These are phyloP conservation scores for Sanguinoderma infundibulare DNA, from an alignment of 1,284 basidiomycete species.

Conservation along the genomic window DNA sequence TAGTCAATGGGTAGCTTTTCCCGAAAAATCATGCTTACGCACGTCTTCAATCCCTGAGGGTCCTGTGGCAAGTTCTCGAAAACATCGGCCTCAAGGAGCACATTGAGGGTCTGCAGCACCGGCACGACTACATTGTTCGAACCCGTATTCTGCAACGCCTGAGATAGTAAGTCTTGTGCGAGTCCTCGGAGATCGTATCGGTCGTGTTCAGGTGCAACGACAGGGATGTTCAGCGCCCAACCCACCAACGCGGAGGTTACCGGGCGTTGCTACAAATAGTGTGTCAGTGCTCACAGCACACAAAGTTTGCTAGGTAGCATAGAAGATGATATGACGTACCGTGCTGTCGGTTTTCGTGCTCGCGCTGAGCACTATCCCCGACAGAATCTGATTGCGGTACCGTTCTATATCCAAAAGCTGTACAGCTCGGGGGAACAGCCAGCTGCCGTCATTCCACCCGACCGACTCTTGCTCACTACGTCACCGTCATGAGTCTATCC, in stretches of 20 bases:
- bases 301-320: not conserved
- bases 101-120: constrained; percentile 73
- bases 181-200: constrained; percentile 54
- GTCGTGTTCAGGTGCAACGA: constrained; percentile 31
- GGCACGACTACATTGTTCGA: constrained; percentile 80
- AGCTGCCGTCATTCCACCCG: constrained; percentile 71
- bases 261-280: constrained; percentile 63
- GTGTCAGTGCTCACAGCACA: constrained; percentile 19
- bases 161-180: constrained; percentile 55
- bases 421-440: constrained; percentile 75
- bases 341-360: constrained; percentile 84
- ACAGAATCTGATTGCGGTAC: constrained; percentile 68
- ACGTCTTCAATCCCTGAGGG: constrained; percentile 55
- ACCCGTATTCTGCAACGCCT: constrained; percentile 56
- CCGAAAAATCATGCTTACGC: constrained; percentile 29
- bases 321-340: constrained; percentile 48
- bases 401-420: constrained; percentile 64
- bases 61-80: constrained; percentile 51
- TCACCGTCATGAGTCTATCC: constrained; percentile 1
- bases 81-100: constrained; percentile 70
- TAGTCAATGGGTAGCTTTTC: constrained; percentile 10
- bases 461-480: constrained; percentile 39
- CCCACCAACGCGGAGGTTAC: constrained; percentile 63
- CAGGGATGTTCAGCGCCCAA: constrained; percentile 60
- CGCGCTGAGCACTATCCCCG: constrained; percentile 77